Conservation (phyloP, 1,284 basidiomycete species). For the Trichosporon faecale region DNA sequence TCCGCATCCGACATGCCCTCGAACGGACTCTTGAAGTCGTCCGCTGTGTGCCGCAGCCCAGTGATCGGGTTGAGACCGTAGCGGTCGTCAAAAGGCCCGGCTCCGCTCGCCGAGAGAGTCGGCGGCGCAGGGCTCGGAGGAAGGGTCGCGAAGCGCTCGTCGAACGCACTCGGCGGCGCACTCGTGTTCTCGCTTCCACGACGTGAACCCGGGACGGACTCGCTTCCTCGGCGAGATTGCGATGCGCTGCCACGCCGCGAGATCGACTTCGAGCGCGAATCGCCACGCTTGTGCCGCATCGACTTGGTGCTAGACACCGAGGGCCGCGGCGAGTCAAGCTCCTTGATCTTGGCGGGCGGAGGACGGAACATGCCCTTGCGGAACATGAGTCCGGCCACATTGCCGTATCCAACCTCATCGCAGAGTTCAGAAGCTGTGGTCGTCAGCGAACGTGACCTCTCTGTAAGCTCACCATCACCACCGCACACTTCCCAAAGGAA, state of each 20-base stretch:
- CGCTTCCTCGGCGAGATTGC: not conserved
- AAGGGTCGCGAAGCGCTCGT: not conserved
- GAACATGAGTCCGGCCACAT: constrained; percentile 86
- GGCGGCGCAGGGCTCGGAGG: not conserved
- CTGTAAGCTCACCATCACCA: constrained; percentile 63
- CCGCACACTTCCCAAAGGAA: constrained; percentile 76
- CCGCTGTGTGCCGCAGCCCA: constrained; percentile 56
- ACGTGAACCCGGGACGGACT: not conserved
- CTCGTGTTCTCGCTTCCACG: not conserved
- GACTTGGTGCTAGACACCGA: not conserved
- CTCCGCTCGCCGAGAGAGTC: too few relatives aligned
- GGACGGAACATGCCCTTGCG: constrained; percentile 75
- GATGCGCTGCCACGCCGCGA: not conserved
- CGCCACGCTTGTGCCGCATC: not conserved
- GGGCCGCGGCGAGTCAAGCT: constrained; percentile 43
- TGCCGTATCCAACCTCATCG: constrained; percentile 80
- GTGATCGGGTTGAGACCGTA: constrained; percentile 67
- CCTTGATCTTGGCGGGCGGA: constrained; percentile 50
- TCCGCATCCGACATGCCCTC: constrained; percentile 82
- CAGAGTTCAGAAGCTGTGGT: constrained; percentile 63
- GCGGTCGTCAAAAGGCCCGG: not conserved
- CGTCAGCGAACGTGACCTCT: not conserved
- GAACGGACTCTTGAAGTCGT: constrained; percentile 38
- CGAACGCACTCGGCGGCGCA: not conserved
- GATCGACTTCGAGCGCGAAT: not conserved